phyloP scores from a whole-genome alignment of 2,329 filamentous ascomycete species.

The Penicillium rolfsii region DNA sequence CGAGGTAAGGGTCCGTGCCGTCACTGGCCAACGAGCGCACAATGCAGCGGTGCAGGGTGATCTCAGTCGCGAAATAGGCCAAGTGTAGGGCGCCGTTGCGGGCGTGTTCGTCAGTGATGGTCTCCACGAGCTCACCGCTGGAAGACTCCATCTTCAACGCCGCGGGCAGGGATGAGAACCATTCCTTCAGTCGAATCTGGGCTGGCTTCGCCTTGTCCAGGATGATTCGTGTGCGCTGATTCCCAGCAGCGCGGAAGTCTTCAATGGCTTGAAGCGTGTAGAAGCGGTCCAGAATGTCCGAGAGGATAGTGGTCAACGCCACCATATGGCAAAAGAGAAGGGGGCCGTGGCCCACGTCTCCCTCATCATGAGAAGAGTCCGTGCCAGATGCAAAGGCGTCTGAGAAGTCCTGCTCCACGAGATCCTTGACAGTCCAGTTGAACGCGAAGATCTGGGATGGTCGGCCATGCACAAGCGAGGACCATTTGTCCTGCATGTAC shows the following conservation, averaged over 20 bases:
- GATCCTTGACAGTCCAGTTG: constrained; percentile 73
- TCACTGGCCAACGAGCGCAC: constrained; percentile 72
- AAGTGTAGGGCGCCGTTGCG: constrained; percentile 76
- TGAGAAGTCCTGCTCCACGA: constrained; percentile 47
- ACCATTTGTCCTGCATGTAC: constrained; percentile 96
- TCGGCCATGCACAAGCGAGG: constrained; percentile 78
- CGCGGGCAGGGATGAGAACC: constrained; percentile 55
- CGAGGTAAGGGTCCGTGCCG: constrained; percentile 73
- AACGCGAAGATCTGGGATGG: constrained; percentile 73
- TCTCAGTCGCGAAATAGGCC: constrained; percentile 91
- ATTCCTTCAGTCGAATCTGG: constrained; percentile 56
- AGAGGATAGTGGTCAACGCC: constrained; percentile 55
- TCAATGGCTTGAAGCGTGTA: constrained; percentile 55
- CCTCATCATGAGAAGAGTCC: constrained; percentile 35
- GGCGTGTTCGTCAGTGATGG: constrained; percentile 45
- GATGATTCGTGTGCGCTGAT: constrained; percentile 53
- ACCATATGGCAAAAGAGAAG: constrained; percentile 58
- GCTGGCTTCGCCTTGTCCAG: constrained; percentile 58
- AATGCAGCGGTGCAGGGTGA: constrained; percentile 87
- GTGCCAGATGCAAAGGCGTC: constrained; percentile 42
- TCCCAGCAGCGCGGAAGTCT: constrained; percentile 46
- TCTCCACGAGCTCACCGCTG: constrained; percentile 50
- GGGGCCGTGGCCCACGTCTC: constrained; percentile 46
- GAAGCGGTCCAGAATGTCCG: constrained; percentile 56
- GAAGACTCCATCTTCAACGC: constrained; percentile 54